Evolutionary conservation across 352 stramenopile species (phyloP).

Genomic region (Nothophytophthora sp.): DNA sequence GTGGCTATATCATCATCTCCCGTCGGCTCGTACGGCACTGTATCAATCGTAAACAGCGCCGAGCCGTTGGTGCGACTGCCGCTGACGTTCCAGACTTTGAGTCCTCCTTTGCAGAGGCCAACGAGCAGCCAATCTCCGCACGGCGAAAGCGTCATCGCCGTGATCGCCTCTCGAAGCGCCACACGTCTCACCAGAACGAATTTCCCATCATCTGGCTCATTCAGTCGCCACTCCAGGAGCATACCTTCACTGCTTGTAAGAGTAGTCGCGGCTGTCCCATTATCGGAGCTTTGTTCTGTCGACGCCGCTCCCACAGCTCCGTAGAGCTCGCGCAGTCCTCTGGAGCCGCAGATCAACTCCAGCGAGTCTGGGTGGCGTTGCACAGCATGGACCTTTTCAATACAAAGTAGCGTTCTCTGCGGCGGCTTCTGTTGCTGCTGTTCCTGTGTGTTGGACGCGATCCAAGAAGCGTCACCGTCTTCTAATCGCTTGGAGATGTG

Average conservation of each 20-base stretch:
- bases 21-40: slow-evolving; percentile 19
- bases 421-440: neutral
- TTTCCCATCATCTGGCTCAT: slow-evolving; percentile 5
- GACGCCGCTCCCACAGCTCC: slow-evolving; percentile 15
- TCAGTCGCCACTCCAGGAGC: slow-evolving; percentile 27
- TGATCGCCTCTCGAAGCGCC: slow-evolving; percentile 32
- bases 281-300: neutral
- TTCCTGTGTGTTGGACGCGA: neutral
- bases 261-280: neutral
- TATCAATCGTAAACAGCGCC: slow-evolving; percentile 19
- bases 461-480: slow-evolving; percentile 2
- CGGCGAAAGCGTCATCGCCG: slow-evolving; percentile 30
- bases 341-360: slow-evolving; percentile 32
- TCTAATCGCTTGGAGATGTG: slow-evolving; percentile 45
- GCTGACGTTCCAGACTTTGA: slow-evolving; percentile 63
- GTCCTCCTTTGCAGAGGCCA: slow-evolving; percentile 32
- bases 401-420: slow-evolving; percentile 41
- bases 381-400: slow-evolving; percentile 43
- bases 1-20: neutral
- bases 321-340: slow-evolving; percentile 35
- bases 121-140: slow-evolving; percentile 61
- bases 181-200: slow-evolving; percentile 27
- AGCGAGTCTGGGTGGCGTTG: slow-evolving; percentile 41
- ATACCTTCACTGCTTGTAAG: neutral
- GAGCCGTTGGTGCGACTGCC: slow-evolving; percentile 12